Evolutionary conservation across 2,329 filamentous ascomycete genomes (phyloP).

Genomic region (Colletotrichum higginsianum): DNA sequence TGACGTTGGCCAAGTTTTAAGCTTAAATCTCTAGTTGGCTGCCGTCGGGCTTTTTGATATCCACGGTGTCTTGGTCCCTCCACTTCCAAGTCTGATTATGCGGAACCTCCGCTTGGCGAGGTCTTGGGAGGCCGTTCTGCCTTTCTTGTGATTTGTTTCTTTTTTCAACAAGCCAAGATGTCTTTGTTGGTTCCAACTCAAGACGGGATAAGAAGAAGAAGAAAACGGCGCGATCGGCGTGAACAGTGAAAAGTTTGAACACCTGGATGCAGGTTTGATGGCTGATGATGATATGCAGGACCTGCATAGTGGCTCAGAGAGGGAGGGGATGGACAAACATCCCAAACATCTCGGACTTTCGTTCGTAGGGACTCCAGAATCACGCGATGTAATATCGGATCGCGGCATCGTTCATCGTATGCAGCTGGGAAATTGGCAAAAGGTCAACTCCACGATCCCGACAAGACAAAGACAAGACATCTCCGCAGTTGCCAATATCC

Average conservation of each 20-base stretch:
- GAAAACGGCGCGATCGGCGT: slow-evolving; percentile 20
- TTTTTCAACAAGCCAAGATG: neutral
- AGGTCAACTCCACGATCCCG: neutral
- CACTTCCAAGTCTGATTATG: slow-evolving; percentile 30
- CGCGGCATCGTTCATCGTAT: neutral
- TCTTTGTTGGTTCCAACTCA: neutral
- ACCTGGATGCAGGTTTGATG: neutral
- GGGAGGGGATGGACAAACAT: too few species aligned
- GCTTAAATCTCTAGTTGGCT: slow-evolving; percentile 40
- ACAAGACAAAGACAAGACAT: neutral
- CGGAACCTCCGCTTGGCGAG: slow-evolving; percentile 30
- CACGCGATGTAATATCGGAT: neutral
- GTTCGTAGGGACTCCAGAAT: neutral
- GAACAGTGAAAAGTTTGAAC: neutral
- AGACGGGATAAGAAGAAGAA: neutral
- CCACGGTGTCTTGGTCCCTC: slow-evolving; percentile 32
- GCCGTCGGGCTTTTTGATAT: slow-evolving; percentile 2
- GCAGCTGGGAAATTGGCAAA: too few species aligned
- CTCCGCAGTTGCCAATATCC: neutral
- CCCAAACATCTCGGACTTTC: neutral
- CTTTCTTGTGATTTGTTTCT: neutral
- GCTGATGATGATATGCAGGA: neutral
- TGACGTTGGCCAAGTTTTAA: slow-evolving; percentile 43
- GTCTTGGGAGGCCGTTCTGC: slow-evolving; percentile 8
- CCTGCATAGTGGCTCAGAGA: neutral